phyloP scores from a whole-genome alignment of 208 protist species.

The Leishmania tropica region DNA sequence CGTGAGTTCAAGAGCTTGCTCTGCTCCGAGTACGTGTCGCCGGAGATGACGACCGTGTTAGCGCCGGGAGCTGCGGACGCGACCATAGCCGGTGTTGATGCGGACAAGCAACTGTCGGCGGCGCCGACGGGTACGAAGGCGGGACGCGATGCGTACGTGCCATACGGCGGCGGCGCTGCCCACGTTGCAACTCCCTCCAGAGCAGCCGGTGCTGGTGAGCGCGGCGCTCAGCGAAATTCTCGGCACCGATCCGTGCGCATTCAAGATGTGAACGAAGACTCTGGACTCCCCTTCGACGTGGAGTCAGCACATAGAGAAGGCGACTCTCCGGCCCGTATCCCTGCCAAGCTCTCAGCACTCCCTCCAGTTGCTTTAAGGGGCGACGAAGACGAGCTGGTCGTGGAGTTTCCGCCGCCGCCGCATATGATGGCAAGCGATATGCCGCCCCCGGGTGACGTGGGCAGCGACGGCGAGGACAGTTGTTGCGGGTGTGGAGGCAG shows the following conservation, averaged over 20 bases:
- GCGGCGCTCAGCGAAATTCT: neutral
- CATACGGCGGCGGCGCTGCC: slow-evolving; percentile 2
- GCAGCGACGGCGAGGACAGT: slow-evolving; percentile 26
- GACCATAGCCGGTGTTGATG: neutral
- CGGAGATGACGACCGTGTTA: slow-evolving; percentile 6
- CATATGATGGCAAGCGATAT: slow-evolving; percentile 50
- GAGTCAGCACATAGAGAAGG: neutral
- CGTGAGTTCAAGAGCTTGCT: slow-evolving; percentile 75
- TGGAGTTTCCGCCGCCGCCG: slow-evolving; percentile 72
- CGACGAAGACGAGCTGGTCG: slow-evolving; percentile 33
- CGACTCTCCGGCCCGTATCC: neutral
- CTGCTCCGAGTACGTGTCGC: slow-evolving; percentile 52
- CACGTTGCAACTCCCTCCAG: neutral
- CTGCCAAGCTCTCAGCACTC: neutral
- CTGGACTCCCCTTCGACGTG: neutral
- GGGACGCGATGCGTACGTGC: slow-evolving; percentile 17
- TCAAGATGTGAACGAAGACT: neutral
- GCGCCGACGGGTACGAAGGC: neutral
- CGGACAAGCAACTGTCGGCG: neutral
- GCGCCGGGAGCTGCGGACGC: neutral
- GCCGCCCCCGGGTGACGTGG: slow-evolving; percentile 39
- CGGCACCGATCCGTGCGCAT: slow-evolving; percentile 16
- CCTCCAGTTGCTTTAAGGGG: slow-evolving; percentile 11
- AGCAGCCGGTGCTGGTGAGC: neutral
- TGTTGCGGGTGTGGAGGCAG: slow-evolving; percentile 32